A percentile compares a stretch with the other conserved stretches of the same genome.
Conservation (phyloP, 257 asterid species). For the Mitragyna speciosa region DNA sequence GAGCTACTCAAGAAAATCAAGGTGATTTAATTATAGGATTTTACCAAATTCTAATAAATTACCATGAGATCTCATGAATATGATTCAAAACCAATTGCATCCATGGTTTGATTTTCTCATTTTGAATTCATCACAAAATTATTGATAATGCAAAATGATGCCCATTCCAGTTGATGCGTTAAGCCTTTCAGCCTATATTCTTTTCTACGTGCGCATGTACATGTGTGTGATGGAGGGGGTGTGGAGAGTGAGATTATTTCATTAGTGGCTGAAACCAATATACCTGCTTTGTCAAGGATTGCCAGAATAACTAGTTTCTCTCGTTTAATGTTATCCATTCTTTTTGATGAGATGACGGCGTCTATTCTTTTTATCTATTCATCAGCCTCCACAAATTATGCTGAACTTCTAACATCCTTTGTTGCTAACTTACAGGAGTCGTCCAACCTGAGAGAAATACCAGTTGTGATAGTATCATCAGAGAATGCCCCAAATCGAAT, state of each 20-base stretch:
- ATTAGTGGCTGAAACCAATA: no score
- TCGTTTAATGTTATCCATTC: no score
- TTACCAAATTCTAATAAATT: not conserved
- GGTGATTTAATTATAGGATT: slow-evolving; percentile 18
- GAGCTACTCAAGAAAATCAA: slow-evolving; percentile 45
- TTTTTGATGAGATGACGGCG: no score
- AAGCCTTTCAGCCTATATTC: not conserved
- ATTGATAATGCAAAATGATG: not conserved
- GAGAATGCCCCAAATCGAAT: slow-evolving; percentile 34
- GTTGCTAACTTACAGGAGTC: slow-evolving; percentile 34
- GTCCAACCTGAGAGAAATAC: slow-evolving; percentile 37
- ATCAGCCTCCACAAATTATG: no score
- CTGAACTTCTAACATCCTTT: not conserved
- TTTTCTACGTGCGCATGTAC: not conserved
- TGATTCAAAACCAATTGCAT: no score
- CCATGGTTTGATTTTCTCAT: not conserved
- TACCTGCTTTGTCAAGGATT: no score
- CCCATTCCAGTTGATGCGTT: not conserved
- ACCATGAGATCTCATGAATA: not conserved
- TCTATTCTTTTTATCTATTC: not conserved
- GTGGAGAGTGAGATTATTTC: no score
- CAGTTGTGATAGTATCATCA: slow-evolving; percentile 40
- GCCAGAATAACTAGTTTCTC: no score
- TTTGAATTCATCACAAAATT: not conserved
- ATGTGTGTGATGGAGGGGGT: not conserved